phyloP scores from a whole-genome alignment of 2,329 filamentous ascomycete species.

The Periconia sp. region DNA sequence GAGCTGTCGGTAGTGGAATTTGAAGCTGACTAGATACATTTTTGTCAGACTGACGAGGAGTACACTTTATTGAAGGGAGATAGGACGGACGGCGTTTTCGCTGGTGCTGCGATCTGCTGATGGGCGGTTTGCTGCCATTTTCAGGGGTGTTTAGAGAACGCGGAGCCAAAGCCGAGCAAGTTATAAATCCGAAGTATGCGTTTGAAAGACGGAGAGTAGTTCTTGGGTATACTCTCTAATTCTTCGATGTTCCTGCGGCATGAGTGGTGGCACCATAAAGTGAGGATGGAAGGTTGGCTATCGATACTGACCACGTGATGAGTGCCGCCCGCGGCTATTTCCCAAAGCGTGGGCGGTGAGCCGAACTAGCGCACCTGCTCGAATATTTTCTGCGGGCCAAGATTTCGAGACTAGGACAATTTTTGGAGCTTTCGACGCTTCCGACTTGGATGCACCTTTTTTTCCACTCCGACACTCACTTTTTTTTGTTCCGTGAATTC shows the following conservation, averaged over 20 bases:
- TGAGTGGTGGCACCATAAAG: neutral
- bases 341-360: constrained; percentile 32
- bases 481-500: neutral
- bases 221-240: neutral
- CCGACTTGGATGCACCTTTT: neutral
- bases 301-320: constrained; percentile 21
- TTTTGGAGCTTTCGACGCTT: constrained; percentile 24
- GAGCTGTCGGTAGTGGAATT: constrained; percentile 30
- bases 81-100: constrained; percentile 1
- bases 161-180: neutral
- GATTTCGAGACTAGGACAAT: constrained; percentile 33
- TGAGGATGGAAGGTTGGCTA: constrained; percentile 1
- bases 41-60: neutral
- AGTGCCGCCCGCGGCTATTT: constrained; percentile 20
- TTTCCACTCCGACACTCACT: constrained; percentile 5
- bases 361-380: constrained; percentile 21
- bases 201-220: neutral
- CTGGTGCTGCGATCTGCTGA: constrained; percentile 27
- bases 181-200: neutral
- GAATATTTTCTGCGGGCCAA: constrained; percentile 38
- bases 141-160: neutral
- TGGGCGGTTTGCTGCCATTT: constrained; percentile 25
- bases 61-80: constrained; percentile 2
- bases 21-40: constrained; percentile 9
- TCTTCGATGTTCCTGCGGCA: neutral